Evolutionary conservation across 2,329 filamentous ascomycete genomes (phyloP).

Genomic region (Amauroascus verrucosus): DNA sequence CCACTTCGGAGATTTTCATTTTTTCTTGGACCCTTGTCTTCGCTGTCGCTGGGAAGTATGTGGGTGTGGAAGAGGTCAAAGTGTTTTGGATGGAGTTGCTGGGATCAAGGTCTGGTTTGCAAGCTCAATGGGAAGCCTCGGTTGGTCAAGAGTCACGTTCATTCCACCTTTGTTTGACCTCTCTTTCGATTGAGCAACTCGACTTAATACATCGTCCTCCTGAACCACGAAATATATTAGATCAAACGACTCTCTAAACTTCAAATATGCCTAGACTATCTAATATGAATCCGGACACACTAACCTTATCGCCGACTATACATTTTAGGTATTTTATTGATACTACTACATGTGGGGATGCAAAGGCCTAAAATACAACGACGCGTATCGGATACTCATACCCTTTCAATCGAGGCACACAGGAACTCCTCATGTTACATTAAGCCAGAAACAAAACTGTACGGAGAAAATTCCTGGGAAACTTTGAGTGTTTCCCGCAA

Average conservation of each 20-base stretch:
- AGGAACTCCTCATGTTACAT: background rate
- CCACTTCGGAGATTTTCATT: conserved; percentile 11
- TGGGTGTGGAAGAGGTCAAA: background rate
- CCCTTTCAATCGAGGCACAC: background rate
- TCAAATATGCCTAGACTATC: background rate
- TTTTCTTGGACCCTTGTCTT: background rate
- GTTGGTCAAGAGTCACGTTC: conserved; percentile 2
- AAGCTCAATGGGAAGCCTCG: conserved; percentile 4
- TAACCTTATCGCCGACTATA: background rate
- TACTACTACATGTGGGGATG: background rate
- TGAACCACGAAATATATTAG: background rate
- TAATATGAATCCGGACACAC: background rate
- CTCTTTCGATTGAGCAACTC: background rate
- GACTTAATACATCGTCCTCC: background rate
- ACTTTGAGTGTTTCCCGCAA: background rate
- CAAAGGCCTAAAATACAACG: too few relatives aligned
- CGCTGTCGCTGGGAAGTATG: background rate
- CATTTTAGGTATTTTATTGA: background rate
- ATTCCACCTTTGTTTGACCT: background rate
- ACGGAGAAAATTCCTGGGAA: background rate
- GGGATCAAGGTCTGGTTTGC: background rate
- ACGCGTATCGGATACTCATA: too few relatives aligned
- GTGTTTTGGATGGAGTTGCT: background rate
- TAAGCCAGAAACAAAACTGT: background rate
- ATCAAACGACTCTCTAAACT: background rate